Percentiles rank a stretch among this genome's conserved stretches.
Evolutionary conservation across 31 red algal species (phyloP).

Genomic region (Odonthalia washingtoniensis): DNA sequence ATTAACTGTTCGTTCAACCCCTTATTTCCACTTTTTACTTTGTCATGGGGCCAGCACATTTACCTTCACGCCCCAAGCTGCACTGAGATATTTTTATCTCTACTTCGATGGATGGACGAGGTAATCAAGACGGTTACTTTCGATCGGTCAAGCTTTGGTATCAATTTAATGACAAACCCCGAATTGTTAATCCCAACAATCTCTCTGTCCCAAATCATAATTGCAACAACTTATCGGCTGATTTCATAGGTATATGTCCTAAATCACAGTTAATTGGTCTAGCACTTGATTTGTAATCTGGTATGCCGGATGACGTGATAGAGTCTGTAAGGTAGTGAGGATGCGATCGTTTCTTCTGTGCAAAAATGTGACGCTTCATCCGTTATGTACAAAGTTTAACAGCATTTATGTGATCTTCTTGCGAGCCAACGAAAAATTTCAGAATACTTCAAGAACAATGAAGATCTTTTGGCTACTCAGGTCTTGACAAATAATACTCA

Average conservation of each 20-base stretch:
- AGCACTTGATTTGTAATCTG: not conserved
- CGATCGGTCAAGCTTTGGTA: not conserved
- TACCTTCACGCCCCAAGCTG: not conserved
- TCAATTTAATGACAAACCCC: not conserved
- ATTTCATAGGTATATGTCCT: not conserved
- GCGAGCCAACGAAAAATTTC: not conserved
- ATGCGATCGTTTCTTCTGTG: not conserved
- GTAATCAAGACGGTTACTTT: not conserved
- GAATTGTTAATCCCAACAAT: no score
- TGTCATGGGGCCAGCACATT: no score
- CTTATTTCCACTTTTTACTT: no score
- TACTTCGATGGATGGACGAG: not conserved
- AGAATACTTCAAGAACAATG: no score
- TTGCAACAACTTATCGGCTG: not conserved
- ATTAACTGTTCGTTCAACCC: no score
- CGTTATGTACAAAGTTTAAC: not conserved
- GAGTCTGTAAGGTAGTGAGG: not conserved
- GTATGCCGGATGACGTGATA: not conserved
- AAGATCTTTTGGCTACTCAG: no score
- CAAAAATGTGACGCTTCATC: no score
- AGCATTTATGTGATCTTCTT: not conserved
- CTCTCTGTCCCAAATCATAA: not conserved
- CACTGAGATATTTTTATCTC: not conserved
- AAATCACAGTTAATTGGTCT: not conserved
- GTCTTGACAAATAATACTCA: no score